Evolutionary conservation across 2,329 filamentous ascomycete genomes (phyloP), one percentile per base, ranked within the genome.

Genomic region (Zymoseptoria tritici): DNA sequence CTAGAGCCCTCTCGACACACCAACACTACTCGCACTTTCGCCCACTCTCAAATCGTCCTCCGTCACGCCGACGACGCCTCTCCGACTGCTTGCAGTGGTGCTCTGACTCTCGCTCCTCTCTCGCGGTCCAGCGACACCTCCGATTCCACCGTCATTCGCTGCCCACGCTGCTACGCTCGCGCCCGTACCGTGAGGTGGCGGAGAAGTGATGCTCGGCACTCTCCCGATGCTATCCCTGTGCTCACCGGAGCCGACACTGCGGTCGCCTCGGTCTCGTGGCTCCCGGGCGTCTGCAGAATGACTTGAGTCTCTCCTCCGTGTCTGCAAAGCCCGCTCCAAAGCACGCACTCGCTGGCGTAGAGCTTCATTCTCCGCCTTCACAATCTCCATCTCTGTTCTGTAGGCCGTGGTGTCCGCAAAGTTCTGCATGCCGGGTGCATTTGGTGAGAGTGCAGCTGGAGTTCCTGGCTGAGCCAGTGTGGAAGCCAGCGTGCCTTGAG

Each of bases 311-410:
- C 70, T 64, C 51, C 72, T 61, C 8, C 71, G 71, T 62, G 59
- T 62, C 61, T 67, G 72, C 59, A 80, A 71, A 60, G 73, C 71
- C 26, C 74, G 72, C 64, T 81, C 79, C 55, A 81, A 64, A 56
- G 78, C 75, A 56, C 76, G 71, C n/a, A 81, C 78, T 57, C 77
- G 73, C 64, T 77, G 74, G 62, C 78, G 76, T 60, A 81, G 66
- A 46, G 67, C 62, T 54, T 80, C 79, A 68, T 81, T 81, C 70
- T 81, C 79, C 52, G 70, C 70, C 71, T 80, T 80, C 42, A 78
- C 78, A 56, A 77, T 75, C 62, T 80, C 79, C 57, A 80, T 68
- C 68, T 80, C 79, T 8, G 73, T 72, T 49, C 74, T 71, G 52
- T 78, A 76, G 53, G 74, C 70, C 52, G 76, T 73, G 1, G 77